Percentiles rank a stretch among this genome's conserved stretches.
phyloP scores from a whole-genome alignment of 768 basidiomycete genomes.

The Scleroderma citrinum region DNA sequence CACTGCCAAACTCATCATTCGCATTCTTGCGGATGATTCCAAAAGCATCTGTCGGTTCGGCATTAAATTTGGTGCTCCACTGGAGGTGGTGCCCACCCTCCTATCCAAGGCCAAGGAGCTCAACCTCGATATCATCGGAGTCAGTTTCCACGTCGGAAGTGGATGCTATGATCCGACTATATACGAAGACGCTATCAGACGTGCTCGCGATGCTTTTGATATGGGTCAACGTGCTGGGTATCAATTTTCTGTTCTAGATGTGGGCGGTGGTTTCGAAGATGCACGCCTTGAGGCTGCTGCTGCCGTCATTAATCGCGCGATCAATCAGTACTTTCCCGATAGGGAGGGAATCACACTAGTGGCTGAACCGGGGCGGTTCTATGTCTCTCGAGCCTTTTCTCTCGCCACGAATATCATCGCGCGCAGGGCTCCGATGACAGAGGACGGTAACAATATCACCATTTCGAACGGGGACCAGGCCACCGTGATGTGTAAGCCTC shows the following conservation, averaged over 20 bases:
- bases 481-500: constrained; percentile 83
- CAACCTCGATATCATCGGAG: constrained; percentile 80
- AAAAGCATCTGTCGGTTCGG: constrained; percentile 91
- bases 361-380: constrained; percentile 94
- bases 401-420: constrained; percentile 94
- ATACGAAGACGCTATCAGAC: constrained; percentile 84
- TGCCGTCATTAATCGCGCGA: constrained; percentile 56
- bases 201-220: constrained; percentile 79
- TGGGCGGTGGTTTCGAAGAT: constrained; percentile 96
- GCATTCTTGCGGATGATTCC: constrained; percentile 97
- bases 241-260: constrained; percentile 77
- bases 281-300: constrained; percentile 79
- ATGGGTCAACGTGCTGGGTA: constrained; percentile 82
- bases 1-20: constrained; percentile 77
- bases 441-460: constrained; percentile 17
- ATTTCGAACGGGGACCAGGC: constrained; percentile 32
- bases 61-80: constrained; percentile 93
- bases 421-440: constrained; percentile 55
- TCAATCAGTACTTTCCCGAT: constrained; percentile 77
- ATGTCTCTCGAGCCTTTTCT: constrained; percentile 87
- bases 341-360: constrained; percentile 68
- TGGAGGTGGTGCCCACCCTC: constrained; percentile 72
- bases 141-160: constrained; percentile 97
- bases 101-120: constrained; percentile 76
- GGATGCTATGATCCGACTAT: constrained; percentile 92